Evolutionary conservation across 495 filamentous ascomycete species (phyloP), one percentile per base, ranked within the genome.

Genomic region (Hypoxylon crocopeplum): DNA sequence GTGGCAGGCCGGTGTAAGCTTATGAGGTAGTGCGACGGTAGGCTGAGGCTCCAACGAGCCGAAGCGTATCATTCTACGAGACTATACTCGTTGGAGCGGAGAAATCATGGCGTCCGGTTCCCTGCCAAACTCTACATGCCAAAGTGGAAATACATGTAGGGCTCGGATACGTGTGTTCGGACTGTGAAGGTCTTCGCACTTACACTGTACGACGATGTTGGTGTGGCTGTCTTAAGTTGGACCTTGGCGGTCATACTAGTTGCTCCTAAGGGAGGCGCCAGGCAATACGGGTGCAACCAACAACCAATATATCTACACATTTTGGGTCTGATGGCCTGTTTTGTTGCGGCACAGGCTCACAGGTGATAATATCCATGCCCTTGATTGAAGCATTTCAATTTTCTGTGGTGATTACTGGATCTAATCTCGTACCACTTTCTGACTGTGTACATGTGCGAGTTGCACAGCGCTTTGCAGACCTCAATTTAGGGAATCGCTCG

Each of bases 181-280:
- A 42, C 36, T 56, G 8, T 45, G 7, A 19, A 3, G 37, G 10
- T 34, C 44, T 22, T 5, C 13, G 8, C 44, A 29, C 20, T 29
- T 38, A 12, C 50, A 27, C 50, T 51, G 12, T 22, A 45, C 11
- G 21, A 45, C 11, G 21, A 15, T 25, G 21, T 36, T 51, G 17
- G 39, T 34, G 49, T n/a, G 39, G 6, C 30, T 44, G 25, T 24
- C 27, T 30, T 48, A 6, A 33, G 25, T 16, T 25, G 15, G 4
- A 47, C 36, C 40, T 30, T 33, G 16, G 36, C 42, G 19, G 19
- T 27, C 20, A 2, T 32, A 12, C 34, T 47, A 47, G 52, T 48
- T 11, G 15, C 4, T 2, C 33, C 22, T 22, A 45, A 19, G 15
- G 36, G 30, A n/a, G 19, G n/a, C n/a, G n/a, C n/a, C n/a, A n/a